These are phyloP conservation scores for Saitozyma podzolica DNA, from an alignment of 768 basidiomycete species.

Conservation along the genomic window DNA sequence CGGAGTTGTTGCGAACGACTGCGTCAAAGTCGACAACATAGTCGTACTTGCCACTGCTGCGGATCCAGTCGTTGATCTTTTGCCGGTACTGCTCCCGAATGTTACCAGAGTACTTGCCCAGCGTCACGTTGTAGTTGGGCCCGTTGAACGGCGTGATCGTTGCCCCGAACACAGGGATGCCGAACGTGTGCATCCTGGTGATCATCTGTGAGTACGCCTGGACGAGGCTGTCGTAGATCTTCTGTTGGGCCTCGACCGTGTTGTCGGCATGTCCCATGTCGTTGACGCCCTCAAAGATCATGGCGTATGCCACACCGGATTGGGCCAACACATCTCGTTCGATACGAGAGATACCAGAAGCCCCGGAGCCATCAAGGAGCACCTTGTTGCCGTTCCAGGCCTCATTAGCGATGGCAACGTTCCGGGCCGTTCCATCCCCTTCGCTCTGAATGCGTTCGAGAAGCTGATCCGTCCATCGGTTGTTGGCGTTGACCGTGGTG, in stretches of 20 bases:
- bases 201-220: slow-evolving; percentile 58
- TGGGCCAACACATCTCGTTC: slow-evolving; percentile 61
- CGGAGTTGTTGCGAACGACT: too few species aligned
- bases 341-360: slow-evolving; percentile 57
- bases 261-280: slow-evolving; percentile 58
- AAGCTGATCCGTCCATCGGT: too few species aligned
- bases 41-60: slow-evolving; percentile 56
- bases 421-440: too few species aligned
- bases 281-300: slow-evolving; percentile 63
- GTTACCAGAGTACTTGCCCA: neutral
- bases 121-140: slow-evolving; percentile 46
- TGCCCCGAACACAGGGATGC: slow-evolving; percentile 58
- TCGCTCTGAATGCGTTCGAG: too few species aligned
- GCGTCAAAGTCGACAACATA: slow-evolving; percentile 58
- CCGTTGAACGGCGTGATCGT: slow-evolving; percentile 60
- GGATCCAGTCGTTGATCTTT: slow-evolving; percentile 57
- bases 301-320: slow-evolving; percentile 56
- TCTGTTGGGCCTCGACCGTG: slow-evolving; percentile 52
- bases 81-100: slow-evolving; percentile 55
- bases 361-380: too few species aligned
- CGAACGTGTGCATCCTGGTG: slow-evolving; percentile 55
- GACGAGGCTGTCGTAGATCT: slow-evolving; percentile 56
- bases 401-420: too few species aligned
- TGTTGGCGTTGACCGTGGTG: too few species aligned
- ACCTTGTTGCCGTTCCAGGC: too few species aligned